Conservation (phyloP, 306 rosid species). For the Ziziphus jujuba region DNA sequence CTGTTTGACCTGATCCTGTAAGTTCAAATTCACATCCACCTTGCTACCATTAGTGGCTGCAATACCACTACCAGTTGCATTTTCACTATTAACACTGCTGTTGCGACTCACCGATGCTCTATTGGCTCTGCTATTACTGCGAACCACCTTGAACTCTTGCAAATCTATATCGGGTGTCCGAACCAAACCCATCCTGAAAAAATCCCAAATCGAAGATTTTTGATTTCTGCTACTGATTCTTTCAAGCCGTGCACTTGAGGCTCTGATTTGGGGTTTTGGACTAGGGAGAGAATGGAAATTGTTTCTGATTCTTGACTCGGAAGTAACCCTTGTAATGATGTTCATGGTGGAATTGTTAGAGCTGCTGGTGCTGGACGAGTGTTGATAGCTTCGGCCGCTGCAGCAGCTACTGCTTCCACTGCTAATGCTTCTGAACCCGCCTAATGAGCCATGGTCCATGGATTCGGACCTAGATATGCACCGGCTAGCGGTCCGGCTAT, state of each 20-base stretch:
- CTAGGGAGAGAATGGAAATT: constrained; percentile 75
- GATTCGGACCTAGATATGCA: constrained; percentile 39
- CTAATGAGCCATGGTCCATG: constrained; percentile 28
- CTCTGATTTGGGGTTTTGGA: constrained; percentile 69
- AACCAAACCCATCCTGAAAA: constrained; percentile 68
- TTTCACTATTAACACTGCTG: constrained; percentile 38
- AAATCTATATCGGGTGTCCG: constrained; percentile 69
- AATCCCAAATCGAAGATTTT: constrained; percentile 60
- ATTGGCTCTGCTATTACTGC: constrained; percentile 28
- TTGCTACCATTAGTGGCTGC: no score
- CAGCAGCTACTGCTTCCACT: constrained; percentile 36
- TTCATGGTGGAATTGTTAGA: constrained; percentile 27
- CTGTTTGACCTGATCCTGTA: constrained; percentile 4
- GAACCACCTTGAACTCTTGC: constrained; percentile 55
- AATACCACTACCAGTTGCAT: no score
- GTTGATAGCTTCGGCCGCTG: no score
- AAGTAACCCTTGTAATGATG: constrained; percentile 12
- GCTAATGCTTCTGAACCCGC: constrained; percentile 30
- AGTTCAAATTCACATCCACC: constrained; percentile 21
- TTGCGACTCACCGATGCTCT: constrained; percentile 40
- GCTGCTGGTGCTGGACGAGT: constrained; percentile 3
- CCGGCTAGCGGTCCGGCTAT: constrained; percentile 5
- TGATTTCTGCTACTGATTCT: constrained; percentile 33
- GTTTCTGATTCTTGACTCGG: constrained; percentile 42
- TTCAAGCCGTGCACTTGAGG: constrained; percentile 27